Evolutionary conservation across 2,329 filamentous ascomycete species (phyloP), one percentile per base, ranked within the genome.

Genomic region (Phaeosphaeria sp.): DNA sequence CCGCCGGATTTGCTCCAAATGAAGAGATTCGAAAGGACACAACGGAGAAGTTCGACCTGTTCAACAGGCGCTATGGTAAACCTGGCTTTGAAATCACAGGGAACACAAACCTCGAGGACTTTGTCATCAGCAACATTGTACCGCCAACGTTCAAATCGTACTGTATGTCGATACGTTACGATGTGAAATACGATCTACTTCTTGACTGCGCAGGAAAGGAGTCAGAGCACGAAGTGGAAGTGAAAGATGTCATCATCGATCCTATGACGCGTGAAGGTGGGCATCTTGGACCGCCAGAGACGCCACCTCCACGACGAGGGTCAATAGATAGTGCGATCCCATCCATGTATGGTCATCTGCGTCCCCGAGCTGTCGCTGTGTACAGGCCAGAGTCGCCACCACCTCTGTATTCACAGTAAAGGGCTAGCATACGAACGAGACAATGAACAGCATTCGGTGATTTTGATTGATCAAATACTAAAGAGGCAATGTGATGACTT

Each of bases 81-180:
- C 64, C 65, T 5, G 65, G 65, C 9, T 46, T 68, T 15, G 22
- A 60, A 13, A 54, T 62, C 22, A 55, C 46, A 1, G 50, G 50
- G 3, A 54, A 59, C 10, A 65, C 62, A 1, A 33, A 30, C 2
- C 20, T 64, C n/a, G 39, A 63, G 6, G 55, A 54, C 13, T 60
- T 66, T 22, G 56, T 56, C 10, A 59, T 68, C 50, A 67, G 54
- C 52, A 58, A 46, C 4, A 49, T 60, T 17, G 56, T 68, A 6
- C 60, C 60, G 3, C 65, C 68, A 3, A 60, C 59, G 1, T 71
- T 71, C 30, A 60, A 52, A 20, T 67, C 66, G 10, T 69, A 69
- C 21, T 59, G 62, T 3, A 30, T 69, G 1, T 59, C 62, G 6
- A 39, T 64, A 17, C 43, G 36, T 5, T 69, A 71, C 39, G 59